A percentile compares a stretch with the other conserved stretches of the same genome.
These are phyloP conservation scores for Chlamydomonas reinhardtii DNA, from an alignment of 163 green algal species.

Conservation along the genomic window DNA sequence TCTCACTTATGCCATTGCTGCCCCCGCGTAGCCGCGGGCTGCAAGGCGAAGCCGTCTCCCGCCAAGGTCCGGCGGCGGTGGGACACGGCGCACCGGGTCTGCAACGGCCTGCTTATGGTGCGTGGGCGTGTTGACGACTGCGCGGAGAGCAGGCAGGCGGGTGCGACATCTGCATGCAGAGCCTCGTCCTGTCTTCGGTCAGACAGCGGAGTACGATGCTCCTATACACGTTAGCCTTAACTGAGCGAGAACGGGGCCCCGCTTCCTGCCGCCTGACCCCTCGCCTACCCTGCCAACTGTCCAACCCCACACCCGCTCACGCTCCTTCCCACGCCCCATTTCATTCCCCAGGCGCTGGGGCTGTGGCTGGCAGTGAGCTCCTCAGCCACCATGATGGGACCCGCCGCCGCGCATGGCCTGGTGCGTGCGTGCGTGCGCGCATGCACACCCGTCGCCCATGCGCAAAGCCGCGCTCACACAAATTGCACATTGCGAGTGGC, in stretches of 20 bases:
- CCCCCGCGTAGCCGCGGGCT: too few species aligned
- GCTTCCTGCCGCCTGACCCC: neutral
- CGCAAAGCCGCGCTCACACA: too few species aligned
- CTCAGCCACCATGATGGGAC: neutral
- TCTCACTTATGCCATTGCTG: too few species aligned
- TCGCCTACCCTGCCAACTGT: neutral
- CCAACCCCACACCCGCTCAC: neutral
- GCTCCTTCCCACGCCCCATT: neutral
- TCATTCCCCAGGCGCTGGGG: neutral
- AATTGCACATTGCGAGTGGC: too few species aligned
- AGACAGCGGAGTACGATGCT: too few species aligned
- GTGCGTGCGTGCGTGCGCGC: neutral
- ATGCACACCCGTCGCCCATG: too few species aligned
- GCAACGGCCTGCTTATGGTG: slow-evolving; percentile 5
- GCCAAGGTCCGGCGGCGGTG: slow-evolving; percentile 12
- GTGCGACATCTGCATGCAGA: too few species aligned
- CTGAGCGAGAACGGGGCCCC: too few species aligned
- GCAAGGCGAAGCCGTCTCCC: neutral
- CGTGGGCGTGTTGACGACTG: neutral
- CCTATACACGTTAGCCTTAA: too few species aligned
- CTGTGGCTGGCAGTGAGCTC: slow-evolving; percentile 8
- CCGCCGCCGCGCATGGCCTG: neutral
- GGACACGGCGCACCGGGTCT: neutral
- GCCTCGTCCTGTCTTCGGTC: too few species aligned
- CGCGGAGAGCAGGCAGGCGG: neutral